These are phyloP conservation scores for Xylogone sp. DNA, from an alignment of 2,329 filamentous ascomycete genomes.

Conservation along the genomic window DNA sequence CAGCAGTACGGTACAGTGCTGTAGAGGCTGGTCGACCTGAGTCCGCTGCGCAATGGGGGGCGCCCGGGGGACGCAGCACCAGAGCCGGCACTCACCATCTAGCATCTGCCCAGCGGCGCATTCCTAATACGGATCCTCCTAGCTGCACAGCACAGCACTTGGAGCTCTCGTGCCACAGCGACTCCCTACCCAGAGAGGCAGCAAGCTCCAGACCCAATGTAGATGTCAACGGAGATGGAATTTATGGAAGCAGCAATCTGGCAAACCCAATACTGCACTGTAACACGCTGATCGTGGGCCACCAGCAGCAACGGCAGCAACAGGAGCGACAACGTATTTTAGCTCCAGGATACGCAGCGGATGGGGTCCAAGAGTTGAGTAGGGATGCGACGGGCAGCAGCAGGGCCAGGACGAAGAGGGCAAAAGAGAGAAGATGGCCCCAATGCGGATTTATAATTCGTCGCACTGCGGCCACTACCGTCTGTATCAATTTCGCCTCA, in stretches of 20 bases:
- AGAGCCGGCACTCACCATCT: not conserved
- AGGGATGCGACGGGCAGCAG: not conserved
- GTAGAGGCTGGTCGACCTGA: no score
- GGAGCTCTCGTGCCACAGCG: no score
- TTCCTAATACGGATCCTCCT: no score
- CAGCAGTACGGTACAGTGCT: no score
- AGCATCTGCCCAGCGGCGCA: not conserved
- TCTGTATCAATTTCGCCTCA: not conserved
- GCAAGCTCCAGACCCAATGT: no score
- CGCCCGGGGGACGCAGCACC: not conserved
- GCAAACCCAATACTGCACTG: no score
- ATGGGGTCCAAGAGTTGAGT: not conserved
- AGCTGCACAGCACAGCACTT: no score
- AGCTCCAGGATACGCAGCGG: not conserved
- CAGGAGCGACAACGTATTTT: not conserved
- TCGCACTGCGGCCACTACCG: not conserved
- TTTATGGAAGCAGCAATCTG: no score
- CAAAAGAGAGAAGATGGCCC: not conserved
- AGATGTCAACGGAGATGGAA: no score
- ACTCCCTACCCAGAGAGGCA: no score
- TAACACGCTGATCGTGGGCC: no score
- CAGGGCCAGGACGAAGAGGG: not conserved
- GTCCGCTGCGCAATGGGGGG: not conserved
- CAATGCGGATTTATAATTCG: not conserved
- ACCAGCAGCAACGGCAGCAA: no score